Evolutionary conservation across 2,329 filamentous ascomycete species (phyloP).

Genomic region (Fusarium sp.): DNA sequence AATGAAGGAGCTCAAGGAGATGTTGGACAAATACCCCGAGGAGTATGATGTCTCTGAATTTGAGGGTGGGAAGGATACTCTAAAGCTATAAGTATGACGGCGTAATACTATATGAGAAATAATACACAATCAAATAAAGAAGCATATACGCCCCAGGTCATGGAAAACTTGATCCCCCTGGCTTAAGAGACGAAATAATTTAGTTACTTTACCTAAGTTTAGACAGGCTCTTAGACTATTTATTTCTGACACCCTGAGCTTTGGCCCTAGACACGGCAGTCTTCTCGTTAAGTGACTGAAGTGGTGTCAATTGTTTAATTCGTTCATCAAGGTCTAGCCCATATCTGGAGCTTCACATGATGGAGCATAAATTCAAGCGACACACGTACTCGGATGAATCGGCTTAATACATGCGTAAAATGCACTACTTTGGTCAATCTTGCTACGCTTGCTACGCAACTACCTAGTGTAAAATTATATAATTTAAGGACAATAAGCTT

Average conservation of each 20-base stretch:
- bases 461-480: background rate
- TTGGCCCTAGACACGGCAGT: too few relatives aligned
- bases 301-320: background rate
- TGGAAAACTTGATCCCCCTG: too few relatives aligned
- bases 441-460: too few relatives aligned
- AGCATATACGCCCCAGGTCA: too few relatives aligned
- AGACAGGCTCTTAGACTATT: too few relatives aligned
- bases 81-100: constrained; percentile 55
- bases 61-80: constrained; percentile 77
- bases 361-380: background rate
- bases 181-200: too few relatives aligned
- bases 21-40: constrained; percentile 86
- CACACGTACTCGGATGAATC: background rate
- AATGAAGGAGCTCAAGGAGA: constrained; percentile 76
- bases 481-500: background rate
- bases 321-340: background rate
- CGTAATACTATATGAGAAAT: background rate
- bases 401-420: too few relatives aligned
- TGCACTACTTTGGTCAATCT: too few relatives aligned
- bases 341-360: background rate
- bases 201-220: too few relatives aligned
- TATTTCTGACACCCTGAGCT: too few relatives aligned
- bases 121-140: too few relatives aligned
- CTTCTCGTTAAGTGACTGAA: background rate
- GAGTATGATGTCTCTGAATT: constrained; percentile 88